Evolutionary conservation across 176 grass and related monocot genomes (phyloP), one percentile per base, ranked within the genome.

Genomic region (Coix lacrymajobi): DNA sequence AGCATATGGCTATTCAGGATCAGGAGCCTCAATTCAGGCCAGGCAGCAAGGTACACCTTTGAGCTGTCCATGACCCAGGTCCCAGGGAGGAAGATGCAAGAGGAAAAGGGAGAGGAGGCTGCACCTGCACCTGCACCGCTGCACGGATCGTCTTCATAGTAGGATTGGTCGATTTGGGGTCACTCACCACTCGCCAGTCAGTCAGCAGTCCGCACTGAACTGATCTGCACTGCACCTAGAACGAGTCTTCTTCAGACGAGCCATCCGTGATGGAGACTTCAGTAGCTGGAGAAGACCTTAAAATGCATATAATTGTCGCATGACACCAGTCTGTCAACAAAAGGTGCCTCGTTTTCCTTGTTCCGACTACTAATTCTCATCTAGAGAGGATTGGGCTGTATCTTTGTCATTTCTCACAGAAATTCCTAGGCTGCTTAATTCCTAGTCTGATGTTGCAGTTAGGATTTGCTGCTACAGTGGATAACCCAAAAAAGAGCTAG

Each of bases 261-360:
- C 57, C 61, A 79, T 52, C 67, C 49, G 20, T 79, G 76, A 62
- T 63, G 79, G 41, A 39, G 73, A 72, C 40, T 56, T 22, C 2
- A 63, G 43, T 45, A 43, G 45, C 32, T 73, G 74, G 80, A 22
- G 44, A 4, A 57, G 54, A 25, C 54, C 54, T 24, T 57, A 57
- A 24, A 24, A 24, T 11, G 54, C 54, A 57, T 57, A 57, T 57
- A 57, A 11, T 57, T 25, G 25, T 11, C 54, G 9, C 54, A 57
- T 57, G 22, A 8, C 54, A 24, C 8, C 8, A 24, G 7, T n/a
- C 52, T 56, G n/a, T 57, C 52, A 24, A 8, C 22, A 24, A 10
- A 57, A 24, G 22, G 8, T 22, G 7, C 17, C 48, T 20, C 49
- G 19, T 54, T 17, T 49, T 56, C 19, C 49, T 52, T 52, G 19